These are phyloP conservation scores for Eutypella sp. DNA, from an alignment of 2,329 filamentous ascomycete genomes.

Conservation along the genomic window DNA sequence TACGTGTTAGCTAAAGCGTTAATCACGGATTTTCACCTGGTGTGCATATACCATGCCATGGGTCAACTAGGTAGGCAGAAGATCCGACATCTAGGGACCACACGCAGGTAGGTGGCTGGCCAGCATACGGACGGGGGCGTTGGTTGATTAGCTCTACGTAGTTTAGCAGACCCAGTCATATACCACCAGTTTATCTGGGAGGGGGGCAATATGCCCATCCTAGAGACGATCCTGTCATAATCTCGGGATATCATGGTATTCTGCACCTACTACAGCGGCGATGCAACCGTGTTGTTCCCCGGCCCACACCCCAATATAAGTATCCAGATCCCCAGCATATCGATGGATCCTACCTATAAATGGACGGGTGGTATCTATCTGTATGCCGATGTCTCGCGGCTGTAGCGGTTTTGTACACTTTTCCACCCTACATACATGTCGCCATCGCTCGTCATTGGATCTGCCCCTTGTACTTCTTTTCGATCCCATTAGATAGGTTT, in stretches of 20 bases:
- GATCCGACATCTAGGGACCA: constrained; percentile 12
- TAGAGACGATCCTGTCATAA: constrained; percentile 22
- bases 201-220: too few species aligned
- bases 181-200: constrained; percentile 32
- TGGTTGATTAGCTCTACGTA: background rate
- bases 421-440: background rate
- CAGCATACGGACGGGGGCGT: constrained; percentile 9
- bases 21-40: constrained; percentile 10
- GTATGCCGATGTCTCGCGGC: background rate
- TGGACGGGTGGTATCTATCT: background rate
- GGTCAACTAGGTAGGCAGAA: too few species aligned
- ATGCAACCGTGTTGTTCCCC: constrained; percentile 14
- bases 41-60: too few species aligned
- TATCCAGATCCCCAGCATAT: constrained; percentile 18
- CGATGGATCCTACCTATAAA: constrained; percentile 11
- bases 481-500: too few species aligned
- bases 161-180: constrained; percentile 31
- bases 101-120: constrained; percentile 6
- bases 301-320: constrained; percentile 21
- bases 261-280: constrained; percentile 30
- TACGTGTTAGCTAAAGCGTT: constrained; percentile 4
- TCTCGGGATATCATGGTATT: constrained; percentile 31
- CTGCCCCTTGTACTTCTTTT: background rate
- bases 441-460: background rate
- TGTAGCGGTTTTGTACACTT: background rate